Percentiles rank a stretch among this genome's conserved stretches.
These are phyloP conservation scores for Ramaria rubella DNA, from an alignment of 768 basidiomycete species.

Conservation along the genomic window DNA sequence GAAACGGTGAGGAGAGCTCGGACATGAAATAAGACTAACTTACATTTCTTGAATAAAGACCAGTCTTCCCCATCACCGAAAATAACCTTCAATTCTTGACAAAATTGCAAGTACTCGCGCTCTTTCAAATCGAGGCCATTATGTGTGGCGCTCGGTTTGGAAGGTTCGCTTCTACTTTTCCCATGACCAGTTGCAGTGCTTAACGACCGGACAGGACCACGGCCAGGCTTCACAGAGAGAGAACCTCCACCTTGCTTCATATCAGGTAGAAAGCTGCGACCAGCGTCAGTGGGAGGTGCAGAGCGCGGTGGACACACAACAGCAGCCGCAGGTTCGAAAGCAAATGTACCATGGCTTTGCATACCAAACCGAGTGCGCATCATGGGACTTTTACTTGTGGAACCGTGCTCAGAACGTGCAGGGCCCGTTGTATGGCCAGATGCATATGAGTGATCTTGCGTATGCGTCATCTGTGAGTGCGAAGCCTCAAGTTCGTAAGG, in stretches of 20 bases:
- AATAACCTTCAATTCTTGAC: conserved; percentile 1
- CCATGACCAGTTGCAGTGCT: background rate
- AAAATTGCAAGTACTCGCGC: conserved; percentile 1
- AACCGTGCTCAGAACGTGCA: background rate
- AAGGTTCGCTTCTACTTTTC: background rate
- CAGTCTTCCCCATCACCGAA: conserved; percentile 7
- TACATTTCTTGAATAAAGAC: conserved; percentile 9
- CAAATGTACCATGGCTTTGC: conserved; percentile 4
- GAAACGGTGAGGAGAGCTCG: background rate
- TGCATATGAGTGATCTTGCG: background rate
- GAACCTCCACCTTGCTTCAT: background rate
- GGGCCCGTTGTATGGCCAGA: background rate
- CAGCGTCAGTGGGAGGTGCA: background rate
- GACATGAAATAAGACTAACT: background rate
- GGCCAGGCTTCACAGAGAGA: background rate
- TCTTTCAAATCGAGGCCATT: background rate
- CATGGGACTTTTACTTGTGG: background rate
- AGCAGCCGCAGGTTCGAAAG: conserved; percentile 6
- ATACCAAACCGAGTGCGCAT: conserved; percentile 1
- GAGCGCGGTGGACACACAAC: conserved; percentile 1
- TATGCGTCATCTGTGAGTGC: background rate
- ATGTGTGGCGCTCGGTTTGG: background rate
- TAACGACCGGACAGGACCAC: background rate
- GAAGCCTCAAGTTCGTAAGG: background rate
- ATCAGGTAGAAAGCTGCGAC: background rate